phyloP scores from a whole-genome alignment of 2,329 filamentous ascomycete species.

The Pseudocercospora cruenta region DNA sequence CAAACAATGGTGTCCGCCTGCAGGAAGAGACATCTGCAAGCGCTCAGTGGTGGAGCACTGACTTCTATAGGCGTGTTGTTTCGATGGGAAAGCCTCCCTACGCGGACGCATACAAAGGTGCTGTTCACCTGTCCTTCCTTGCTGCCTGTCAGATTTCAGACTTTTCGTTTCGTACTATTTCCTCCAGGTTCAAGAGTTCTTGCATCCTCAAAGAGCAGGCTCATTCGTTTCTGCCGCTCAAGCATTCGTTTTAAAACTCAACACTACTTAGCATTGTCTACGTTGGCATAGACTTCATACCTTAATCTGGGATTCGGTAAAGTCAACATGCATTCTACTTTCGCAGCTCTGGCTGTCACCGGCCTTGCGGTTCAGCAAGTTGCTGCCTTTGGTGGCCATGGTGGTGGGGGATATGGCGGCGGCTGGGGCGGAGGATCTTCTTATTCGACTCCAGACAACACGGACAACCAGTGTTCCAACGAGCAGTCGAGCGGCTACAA shows the following conservation, averaged over 20 bases:
- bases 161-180: slow-evolving; percentile 15
- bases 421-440: slow-evolving; percentile 53
- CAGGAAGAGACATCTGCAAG: slow-evolving; percentile 10
- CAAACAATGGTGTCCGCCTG: slow-evolving; percentile 19
- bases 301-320: slow-evolving; percentile 9
- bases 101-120: slow-evolving; percentile 41
- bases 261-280: slow-evolving; percentile 1
- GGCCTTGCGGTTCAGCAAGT: slow-evolving; percentile 50
- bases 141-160: slow-evolving; percentile 4
- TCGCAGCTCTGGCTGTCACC: slow-evolving; percentile 21
- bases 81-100: slow-evolving; percentile 6
- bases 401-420: slow-evolving; percentile 11
- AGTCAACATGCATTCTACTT: slow-evolving; percentile 23
- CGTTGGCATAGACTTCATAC: slow-evolving; percentile 15
- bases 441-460: slow-evolving; percentile 72
- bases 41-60: slow-evolving; percentile 16
- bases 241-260: slow-evolving; percentile 19
- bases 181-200: slow-evolving; percentile 10
- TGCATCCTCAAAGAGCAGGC: slow-evolving; percentile 43
- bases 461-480: slow-evolving; percentile 75
- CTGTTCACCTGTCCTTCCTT: slow-evolving; percentile 38
- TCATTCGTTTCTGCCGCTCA: slow-evolving; percentile 52
- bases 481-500: slow-evolving; percentile 71
- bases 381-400: slow-evolving; percentile 42
- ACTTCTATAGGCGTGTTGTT: slow-evolving; percentile 13